Evolutionary conservation across 2,329 filamentous ascomycete species (phyloP).

Genomic region (Thelonectria rubi): DNA sequence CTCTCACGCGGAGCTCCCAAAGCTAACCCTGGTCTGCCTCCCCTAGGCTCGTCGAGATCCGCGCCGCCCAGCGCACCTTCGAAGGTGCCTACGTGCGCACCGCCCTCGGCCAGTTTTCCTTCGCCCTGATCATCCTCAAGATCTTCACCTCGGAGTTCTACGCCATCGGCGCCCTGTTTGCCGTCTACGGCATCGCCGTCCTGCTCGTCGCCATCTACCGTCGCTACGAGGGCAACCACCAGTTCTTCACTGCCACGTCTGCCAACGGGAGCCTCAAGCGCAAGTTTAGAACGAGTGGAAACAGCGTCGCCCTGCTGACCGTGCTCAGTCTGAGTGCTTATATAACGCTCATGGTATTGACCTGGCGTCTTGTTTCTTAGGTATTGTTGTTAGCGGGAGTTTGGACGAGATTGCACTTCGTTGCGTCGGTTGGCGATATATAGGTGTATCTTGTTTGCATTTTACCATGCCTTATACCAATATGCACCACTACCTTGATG

Average conservation of each 20-base stretch:
- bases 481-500: too few species aligned
- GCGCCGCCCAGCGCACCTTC: conserved; percentile 94
- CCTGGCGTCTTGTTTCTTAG: conserved; percentile 54
- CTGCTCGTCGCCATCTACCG: conserved; percentile 85
- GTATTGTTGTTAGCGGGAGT: background rate
- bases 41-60: conserved; percentile 83
- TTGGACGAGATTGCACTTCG: background rate
- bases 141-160: conserved; percentile 98
- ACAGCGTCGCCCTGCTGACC: conserved; percentile 68
- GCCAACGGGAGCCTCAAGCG: conserved; percentile 49
- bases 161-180: conserved; percentile 93
- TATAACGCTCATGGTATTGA: conserved; percentile 64
- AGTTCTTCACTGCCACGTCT: conserved; percentile 76
- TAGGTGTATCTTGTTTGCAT: background rate
- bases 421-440: background rate
- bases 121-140: conserved; percentile 87
- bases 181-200: conserved; percentile 87
- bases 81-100: conserved; percentile 97
- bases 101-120: conserved; percentile 92
- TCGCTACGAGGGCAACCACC: conserved; percentile 88
- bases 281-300: conserved; percentile 71
- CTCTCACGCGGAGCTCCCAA: background rate
- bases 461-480: too few species aligned
- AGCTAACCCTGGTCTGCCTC: conserved; percentile 2
- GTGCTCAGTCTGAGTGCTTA: conserved; percentile 66